A percentile compares a stretch with the other conserved stretches of the same genome.
Evolutionary conservation across 495 filamentous ascomycete genomes (phyloP).

Genomic region (Podospora pseudoanserina): DNA sequence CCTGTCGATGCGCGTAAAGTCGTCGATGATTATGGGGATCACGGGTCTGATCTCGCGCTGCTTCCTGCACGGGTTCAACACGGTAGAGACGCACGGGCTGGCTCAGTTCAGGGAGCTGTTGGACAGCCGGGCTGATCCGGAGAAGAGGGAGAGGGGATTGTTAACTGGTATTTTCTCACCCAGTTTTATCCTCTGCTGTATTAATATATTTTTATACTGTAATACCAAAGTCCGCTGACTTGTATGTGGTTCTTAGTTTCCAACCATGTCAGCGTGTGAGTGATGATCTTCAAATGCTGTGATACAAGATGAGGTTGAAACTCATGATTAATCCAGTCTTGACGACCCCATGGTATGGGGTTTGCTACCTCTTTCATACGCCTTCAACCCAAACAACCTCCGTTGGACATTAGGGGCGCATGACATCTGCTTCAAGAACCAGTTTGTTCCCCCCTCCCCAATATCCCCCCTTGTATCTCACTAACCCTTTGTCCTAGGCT

Average conservation of each 20-base stretch:
- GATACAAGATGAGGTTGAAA: neutral
- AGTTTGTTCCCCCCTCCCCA: slow-evolving; percentile 34
- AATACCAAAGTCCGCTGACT: slow-evolving; percentile 18
- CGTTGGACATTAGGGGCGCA: slow-evolving; percentile 86
- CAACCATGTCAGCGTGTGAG: slow-evolving; percentile 95
- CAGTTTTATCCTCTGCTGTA: neutral
- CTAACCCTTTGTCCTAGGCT: slow-evolving; percentile 36
- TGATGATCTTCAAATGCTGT: slow-evolving; percentile 29
- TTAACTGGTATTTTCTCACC: slow-evolving; percentile 63
- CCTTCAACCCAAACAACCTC: slow-evolving; percentile 66
- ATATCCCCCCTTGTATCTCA: neutral
- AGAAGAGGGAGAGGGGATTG: slow-evolving; percentile 68
- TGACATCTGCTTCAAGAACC: slow-evolving; percentile 84
- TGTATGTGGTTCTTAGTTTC: slow-evolving; percentile 58
- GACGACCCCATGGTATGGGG: slow-evolving; percentile 96
- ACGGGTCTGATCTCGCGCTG: slow-evolving; percentile 41
- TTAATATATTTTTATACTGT: slow-evolving; percentile 3
- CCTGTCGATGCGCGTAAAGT: slow-evolving; percentile 52
- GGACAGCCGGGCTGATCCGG: slow-evolving; percentile 65
- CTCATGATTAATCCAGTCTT: slow-evolving; percentile 52
- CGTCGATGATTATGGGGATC: slow-evolving; percentile 52
- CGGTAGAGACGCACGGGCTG: slow-evolving; percentile 64
- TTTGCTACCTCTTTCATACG: slow-evolving; percentile 67
- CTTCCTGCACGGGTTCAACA: slow-evolving; percentile 50
- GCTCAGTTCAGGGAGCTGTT: slow-evolving; percentile 71